These are phyloP conservation scores for Pestalotiopsis sp. DNA, from an alignment of 2,329 filamentous ascomycete species.

Conservation along the genomic window DNA sequence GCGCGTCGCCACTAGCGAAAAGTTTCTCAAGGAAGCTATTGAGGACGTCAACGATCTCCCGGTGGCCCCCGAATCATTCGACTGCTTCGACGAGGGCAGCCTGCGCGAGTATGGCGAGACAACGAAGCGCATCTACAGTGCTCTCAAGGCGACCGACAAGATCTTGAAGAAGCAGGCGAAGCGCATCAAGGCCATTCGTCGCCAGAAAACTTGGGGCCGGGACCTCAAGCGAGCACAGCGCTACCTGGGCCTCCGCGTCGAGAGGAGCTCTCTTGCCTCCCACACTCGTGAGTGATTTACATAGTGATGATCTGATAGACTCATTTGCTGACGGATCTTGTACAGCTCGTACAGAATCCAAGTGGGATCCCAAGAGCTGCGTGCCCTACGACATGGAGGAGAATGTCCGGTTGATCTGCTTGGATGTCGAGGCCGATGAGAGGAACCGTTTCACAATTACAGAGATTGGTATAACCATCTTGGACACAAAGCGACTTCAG, in stretches of 20 bases:
- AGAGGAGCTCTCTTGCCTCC: neutral
- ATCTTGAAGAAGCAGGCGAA: conserved; percentile 47
- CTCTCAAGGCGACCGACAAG: conserved; percentile 41
- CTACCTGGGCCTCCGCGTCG: conserved; percentile 65
- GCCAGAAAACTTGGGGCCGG: conserved; percentile 51
- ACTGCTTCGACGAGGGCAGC: conserved; percentile 28
- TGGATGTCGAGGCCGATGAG: conserved; percentile 87
- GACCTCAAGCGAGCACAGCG: conserved; percentile 65
- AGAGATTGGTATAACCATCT: conserved; percentile 79
- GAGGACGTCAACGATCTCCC: neutral
- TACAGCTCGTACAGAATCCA: neutral
- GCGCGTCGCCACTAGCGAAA: conserved; percentile 50
- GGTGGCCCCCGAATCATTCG: neutral
- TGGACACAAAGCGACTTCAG: conserved; percentile 66
- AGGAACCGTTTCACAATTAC: conserved; percentile 65
- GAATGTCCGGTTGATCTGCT: conserved; percentile 69
- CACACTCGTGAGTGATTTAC: conserved; percentile 14
- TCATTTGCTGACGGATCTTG: neutral
- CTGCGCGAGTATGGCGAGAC: conserved; percentile 52
- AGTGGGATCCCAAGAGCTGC: conserved; percentile 23
- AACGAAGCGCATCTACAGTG: conserved; percentile 50
- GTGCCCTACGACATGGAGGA: conserved; percentile 48
- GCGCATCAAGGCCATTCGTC: conserved; percentile 44
- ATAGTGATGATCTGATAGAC: neutral
- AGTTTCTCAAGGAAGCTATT: neutral